Base-by-base conservation (phyloP, 148 eudicot genomes). In the Tetragonia tetragonoides region DNA sequence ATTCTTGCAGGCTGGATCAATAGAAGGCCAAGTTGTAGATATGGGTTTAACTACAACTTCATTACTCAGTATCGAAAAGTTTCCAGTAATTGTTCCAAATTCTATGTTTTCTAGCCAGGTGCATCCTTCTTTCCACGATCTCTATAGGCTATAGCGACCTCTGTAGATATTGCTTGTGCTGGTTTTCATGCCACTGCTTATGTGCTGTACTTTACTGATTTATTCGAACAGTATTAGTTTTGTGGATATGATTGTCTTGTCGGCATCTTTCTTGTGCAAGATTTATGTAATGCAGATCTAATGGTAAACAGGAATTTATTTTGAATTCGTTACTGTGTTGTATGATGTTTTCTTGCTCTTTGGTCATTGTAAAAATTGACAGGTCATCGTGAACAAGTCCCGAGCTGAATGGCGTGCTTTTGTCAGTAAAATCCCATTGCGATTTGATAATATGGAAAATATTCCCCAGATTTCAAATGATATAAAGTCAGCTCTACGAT, bases 1-100 rank as follows among this genome's bases (percentile, higher is more conserved):
- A 74, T 69, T 79, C 72, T 77, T 90, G 84, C 88, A 95, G 99
- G 99, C 99, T 79, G 99, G 99, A 82, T 86, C 97, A 69, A 88
- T 95, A 20, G 97, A 95, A 90, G 99, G 99, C 53, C 97, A 95
- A 89, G 99, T 95, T 73, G 91, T 91, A 68, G 99, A 93, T 49
- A 91, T 95, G 97, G 97, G 97, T 72, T 88, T 95, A 28, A 93
- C 97, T 24, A 90, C 94, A 63, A 95, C 97, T 78, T 81, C 90
- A 62, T 84, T 95, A 72, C 81, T 93, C 80, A 93, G 88, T 88
- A 82, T 90, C 62, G 99, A 95, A 84, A 91, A 83, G 78, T 93
- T 89, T 81, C 99, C 97, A 17, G 89, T 89, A 24, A 83, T 88
- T 34, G 99, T 95, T 79, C 99, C 99, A 39, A 95, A 95, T 84